phyloP scores from a whole-genome alignment of 176 grass and related monocot genomes.

The Zoysia japonica region DNA sequence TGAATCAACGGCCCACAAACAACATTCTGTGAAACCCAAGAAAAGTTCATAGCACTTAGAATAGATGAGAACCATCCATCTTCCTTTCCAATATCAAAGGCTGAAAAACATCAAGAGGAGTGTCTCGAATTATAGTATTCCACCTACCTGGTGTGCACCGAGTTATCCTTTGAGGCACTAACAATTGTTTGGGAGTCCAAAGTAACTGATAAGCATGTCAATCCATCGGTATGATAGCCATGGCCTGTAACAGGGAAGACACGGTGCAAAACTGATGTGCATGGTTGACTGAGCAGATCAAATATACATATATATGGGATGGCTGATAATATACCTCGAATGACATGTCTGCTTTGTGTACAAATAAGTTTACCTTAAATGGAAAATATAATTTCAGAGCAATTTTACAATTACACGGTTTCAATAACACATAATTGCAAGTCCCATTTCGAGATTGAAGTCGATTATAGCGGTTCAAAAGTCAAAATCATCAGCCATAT shows the following conservation, averaged over 20 bases:
- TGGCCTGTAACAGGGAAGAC: slow-evolving; percentile 49
- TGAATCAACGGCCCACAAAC: not conserved
- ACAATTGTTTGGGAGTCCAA: slow-evolving; percentile 68
- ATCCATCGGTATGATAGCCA: slow-evolving; percentile 81
- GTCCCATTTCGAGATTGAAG: not conserved
- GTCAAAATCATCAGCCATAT: not conserved
- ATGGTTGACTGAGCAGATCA: not conserved
- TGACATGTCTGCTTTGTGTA: slow-evolving; percentile 66
- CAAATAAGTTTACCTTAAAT: slow-evolving; percentile 86
- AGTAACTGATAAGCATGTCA: slow-evolving; percentile 81
- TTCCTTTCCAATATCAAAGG: not conserved
- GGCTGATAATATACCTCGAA: slow-evolving; percentile 56
- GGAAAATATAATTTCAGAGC: not conserved
- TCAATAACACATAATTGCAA: not conserved
- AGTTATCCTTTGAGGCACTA: slow-evolving; percentile 77
- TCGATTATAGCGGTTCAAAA: not conserved
- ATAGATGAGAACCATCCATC: not conserved
- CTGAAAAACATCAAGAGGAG: not conserved
- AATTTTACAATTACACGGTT: not conserved
- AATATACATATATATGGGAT: not conserved
- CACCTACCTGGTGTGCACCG: slow-evolving; percentile 63
- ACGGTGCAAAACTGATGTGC: slow-evolving; percentile 5
- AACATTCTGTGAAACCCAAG: not conserved
- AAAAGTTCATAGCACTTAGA: not conserved
- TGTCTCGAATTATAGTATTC: not conserved